These are phyloP conservation scores for Coemansia sp. DNA, from an alignment of 192 early-diverging fungal genomes.

Conservation along the genomic window DNA sequence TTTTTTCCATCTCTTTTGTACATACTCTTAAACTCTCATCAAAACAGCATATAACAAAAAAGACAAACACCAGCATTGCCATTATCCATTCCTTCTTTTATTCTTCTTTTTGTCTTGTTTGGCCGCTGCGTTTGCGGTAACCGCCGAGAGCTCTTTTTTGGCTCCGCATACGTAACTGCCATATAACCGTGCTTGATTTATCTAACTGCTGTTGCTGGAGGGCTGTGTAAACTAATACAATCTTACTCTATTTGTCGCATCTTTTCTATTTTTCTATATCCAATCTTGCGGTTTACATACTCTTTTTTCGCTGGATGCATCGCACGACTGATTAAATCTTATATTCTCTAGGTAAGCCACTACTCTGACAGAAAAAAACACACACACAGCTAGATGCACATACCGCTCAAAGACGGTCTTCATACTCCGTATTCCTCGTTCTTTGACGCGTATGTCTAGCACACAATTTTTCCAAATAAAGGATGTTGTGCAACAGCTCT, in stretches of 20 bases:
- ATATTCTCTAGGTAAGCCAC: constrained; percentile 6
- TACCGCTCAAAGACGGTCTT: too few species aligned
- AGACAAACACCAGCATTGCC: neutral
- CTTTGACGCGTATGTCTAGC: neutral
- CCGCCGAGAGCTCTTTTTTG: neutral
- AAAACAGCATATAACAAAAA: neutral
- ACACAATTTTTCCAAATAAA: neutral
- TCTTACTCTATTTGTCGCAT: neutral
- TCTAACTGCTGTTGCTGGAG: neutral
- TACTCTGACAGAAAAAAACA: neutral
- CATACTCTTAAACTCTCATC: constrained; percentile 5
- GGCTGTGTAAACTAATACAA: neutral
- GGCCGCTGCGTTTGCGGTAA: neutral
- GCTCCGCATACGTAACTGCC: neutral
- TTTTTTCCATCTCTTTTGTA: constrained; percentile 1
- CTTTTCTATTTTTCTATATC: neutral
- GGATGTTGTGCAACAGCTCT: neutral
- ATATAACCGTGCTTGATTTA: neutral
- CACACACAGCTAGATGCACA: too few species aligned
- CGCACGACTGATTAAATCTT: neutral
- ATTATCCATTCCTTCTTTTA: neutral
- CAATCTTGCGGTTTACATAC: neutral
- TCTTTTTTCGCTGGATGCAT: neutral
- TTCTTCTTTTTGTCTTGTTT: constrained; percentile 3
- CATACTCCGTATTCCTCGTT: neutral